Base-by-base conservation (phyloP, 768 basidiomycete genomes). In the Serendipita vermifera region DNA sequence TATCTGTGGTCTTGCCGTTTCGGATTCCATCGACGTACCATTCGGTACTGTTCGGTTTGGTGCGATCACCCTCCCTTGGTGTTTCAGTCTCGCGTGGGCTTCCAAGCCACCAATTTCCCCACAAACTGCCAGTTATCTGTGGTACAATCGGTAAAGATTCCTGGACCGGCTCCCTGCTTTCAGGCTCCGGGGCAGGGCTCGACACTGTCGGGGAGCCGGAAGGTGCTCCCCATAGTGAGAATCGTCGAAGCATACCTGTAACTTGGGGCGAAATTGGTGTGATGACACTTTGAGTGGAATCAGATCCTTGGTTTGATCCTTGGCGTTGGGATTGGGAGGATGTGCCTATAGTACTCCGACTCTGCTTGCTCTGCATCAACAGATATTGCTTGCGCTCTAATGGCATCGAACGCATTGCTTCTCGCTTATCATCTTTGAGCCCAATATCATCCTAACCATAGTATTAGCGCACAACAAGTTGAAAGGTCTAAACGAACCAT, bases 51-150 rank as follows among this genome's bases (percentile, higher is more conserved):
- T 76, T 73, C 33, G 63, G 64, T 26, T 69, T 68, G 57, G 73
- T 51, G n/a, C 24, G 46, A 78, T 57, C 68, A 70, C 33, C 62
- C 67, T 3, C 60, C 56, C 41, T 67, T 68, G 17, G 68, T 68
- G 33, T 62, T 60, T 11, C 58, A 35, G 56, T 57, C 24, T 60
- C 59, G 36, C 2, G 64, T 57, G 24, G 68, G 61, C 57, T 71
- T 77, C 14, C 77, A 75, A 1, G 59, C 77, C 79, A 91, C 80
- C 81, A 90, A 55, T 74, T 78, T 57, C 77, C 74, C 80, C 85
- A 90, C 32, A 86, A 68, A 9, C 85, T 77, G 6, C 89, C 87
- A 2, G 87, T 88, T 14, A 62, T 73, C 63, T 90, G 87, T 13
- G 83, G 75, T 55, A 67, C 58, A 6, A 70, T 48, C 77, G 79